Base-by-base conservation (phyloP, 495 filamentous ascomycete species). In the Xylaria intraflava region DNA sequence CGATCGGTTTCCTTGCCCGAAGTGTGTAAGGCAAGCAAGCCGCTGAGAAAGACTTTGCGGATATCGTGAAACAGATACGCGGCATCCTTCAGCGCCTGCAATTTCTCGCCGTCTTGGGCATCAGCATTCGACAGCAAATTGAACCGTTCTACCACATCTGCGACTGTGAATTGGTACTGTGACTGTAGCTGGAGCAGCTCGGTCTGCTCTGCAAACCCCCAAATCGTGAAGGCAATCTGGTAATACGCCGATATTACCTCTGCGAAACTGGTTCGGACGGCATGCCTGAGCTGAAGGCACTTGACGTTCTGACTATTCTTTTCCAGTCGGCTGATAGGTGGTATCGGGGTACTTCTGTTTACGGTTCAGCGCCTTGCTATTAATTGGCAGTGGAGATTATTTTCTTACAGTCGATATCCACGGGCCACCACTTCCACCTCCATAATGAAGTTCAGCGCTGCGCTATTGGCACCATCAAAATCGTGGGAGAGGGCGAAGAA, bases 401-500 rank as follows among this genome's bases (percentile, higher is more conserved):
- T 83, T 73, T 66, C 83, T 73, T 71, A 92, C 89, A 98, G 81
- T 66, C 88, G 80, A 67, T 97, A 98, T 45, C 93, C 93, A 59
- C 92, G 81, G 35, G 92, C 92, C 11, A 97, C 92, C 45, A 97
- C 76, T 69, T 97, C 93, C 17, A 97, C 92, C 67, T 98, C 93
- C 71, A 97, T 92, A 54, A 98, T 87, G 46, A 96, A 80, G 29
- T 85, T 85, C 29, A 98, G 75, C 2, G 90, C 86, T 23, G 89
- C 83, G 47, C 85, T 85, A 30, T 81, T 85, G 27, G 87, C 84
- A 27, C 84, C 81, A 67, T 97, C 90, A 56, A 94, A 90, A 20
- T 86, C 83, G 58, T 93, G 91, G 35, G 89, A 82, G 57, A 81
- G 83, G 23, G 81, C 73, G 51, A 94, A 83, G 53, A 97, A 86